A percentile compares a stretch with the other conserved stretches of the same genome.
Evolutionary conservation across 2,329 filamentous ascomycete genomes (phyloP).

Genomic region (Epichloe aotearoae): DNA sequence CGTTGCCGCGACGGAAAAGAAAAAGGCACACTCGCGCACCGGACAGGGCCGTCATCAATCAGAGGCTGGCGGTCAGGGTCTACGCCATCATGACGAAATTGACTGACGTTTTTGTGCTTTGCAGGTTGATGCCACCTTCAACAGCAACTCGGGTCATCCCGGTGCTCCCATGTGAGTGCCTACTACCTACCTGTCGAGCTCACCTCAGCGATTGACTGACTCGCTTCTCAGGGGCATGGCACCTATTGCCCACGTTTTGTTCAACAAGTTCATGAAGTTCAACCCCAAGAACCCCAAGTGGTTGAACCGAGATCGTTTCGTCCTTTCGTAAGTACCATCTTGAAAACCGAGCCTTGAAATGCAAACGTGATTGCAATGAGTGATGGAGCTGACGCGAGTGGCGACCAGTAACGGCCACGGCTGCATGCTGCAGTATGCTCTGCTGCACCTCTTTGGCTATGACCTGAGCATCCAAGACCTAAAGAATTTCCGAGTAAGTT

Average conservation of each 20-base stretch:
- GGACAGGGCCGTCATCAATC: neutral
- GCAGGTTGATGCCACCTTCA: slow-evolving; percentile 92
- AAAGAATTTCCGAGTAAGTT: slow-evolving; percentile 87
- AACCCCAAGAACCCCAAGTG: slow-evolving; percentile 98
- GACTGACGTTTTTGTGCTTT: neutral
- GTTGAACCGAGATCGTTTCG: slow-evolving; percentile 95
- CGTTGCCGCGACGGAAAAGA: neutral
- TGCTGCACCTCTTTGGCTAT: slow-evolving; percentile 95
- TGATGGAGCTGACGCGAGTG: slow-evolving; percentile 1
- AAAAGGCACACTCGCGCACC: neutral
- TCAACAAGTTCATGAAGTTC: slow-evolving; percentile 98
- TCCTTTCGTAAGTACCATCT: slow-evolving; percentile 76
- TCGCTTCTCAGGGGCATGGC: slow-evolving; percentile 56
- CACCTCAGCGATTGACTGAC: slow-evolving; percentile 17
- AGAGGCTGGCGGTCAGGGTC: slow-evolving; percentile 1
- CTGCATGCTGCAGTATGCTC: slow-evolving; percentile 98
- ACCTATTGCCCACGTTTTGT: slow-evolving; percentile 89
- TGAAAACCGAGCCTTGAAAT: neutral
- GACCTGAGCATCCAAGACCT: slow-evolving; percentile 75
- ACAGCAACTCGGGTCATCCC: slow-evolving; percentile 95
- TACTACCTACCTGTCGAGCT: neutral
- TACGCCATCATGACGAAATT: neutral
- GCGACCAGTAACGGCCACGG: slow-evolving; percentile 78
- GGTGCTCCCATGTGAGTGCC: slow-evolving; percentile 79
- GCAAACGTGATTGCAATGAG: neutral